phyloP scores from a whole-genome alignment of 805 yeast genomes.

The Saccharomyces paradoxus region DNA sequence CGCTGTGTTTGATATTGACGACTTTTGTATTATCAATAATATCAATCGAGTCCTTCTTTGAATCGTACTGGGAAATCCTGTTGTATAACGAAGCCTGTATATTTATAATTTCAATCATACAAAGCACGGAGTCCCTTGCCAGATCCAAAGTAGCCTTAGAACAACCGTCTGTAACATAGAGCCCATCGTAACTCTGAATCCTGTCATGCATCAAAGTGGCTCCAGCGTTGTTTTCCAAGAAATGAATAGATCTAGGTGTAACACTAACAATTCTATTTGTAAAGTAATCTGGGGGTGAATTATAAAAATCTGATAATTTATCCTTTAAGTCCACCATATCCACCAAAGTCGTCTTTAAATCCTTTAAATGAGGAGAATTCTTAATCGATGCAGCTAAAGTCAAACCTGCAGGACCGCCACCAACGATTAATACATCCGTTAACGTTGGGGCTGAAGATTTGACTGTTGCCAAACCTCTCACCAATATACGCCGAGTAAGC shows the following conservation, averaged over 20 bases:
- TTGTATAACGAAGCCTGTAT: slow-evolving; percentile 66
- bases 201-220: slow-evolving; percentile 71
- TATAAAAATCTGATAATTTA: slow-evolving; percentile 37
- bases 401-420: slow-evolving; percentile 97
- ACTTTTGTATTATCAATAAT: slow-evolving; percentile 65
- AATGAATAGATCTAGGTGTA: slow-evolving; percentile 71
- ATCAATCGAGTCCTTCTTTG: slow-evolving; percentile 27
- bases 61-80: slow-evolving; percentile 40
- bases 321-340: slow-evolving; percentile 59
- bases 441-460: slow-evolving; percentile 15
- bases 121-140: slow-evolving; percentile 50
- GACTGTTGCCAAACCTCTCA: slow-evolving; percentile 13
- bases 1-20: slow-evolving; percentile 36
- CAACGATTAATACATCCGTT: slow-evolving; percentile 76
- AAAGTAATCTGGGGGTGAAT: slow-evolving; percentile 37
- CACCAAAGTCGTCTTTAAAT: slow-evolving; percentile 56
- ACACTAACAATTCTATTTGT: slow-evolving; percentile 80
- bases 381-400: slow-evolving; percentile 77
- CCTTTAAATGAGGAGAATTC: slow-evolving; percentile 51
- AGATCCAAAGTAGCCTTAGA: slow-evolving; percentile 65
- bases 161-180: slow-evolving; percentile 79
- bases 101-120: slow-evolving; percentile 87
- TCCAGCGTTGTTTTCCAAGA: slow-evolving; percentile 60
- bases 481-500: neutral
- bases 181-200: slow-evolving; percentile 68